Percentiles rank a stretch among this genome's conserved stretches.
phyloP scores from a whole-genome alignment of 768 basidiomycete genomes.

The Inosperma sp. region DNA sequence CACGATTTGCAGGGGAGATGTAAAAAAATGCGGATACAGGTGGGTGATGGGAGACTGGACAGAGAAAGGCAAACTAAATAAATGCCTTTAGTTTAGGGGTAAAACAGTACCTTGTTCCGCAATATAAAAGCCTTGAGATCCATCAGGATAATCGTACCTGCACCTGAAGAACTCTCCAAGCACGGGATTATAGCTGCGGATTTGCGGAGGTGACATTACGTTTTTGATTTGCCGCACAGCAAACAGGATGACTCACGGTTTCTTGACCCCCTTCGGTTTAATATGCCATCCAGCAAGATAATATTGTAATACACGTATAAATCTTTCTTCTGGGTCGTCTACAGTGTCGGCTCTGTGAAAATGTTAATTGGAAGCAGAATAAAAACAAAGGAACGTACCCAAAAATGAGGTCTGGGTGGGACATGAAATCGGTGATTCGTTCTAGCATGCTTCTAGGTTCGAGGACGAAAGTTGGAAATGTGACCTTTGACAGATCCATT shows the following conservation, averaged over 20 bases:
- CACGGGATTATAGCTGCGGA: slow-evolving; percentile 84
- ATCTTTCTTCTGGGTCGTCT: slow-evolving; percentile 82
- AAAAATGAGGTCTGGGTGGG: slow-evolving; percentile 96
- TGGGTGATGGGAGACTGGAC: slow-evolving; percentile 86
- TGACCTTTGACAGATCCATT: slow-evolving; percentile 95
- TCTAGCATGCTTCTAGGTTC: slow-evolving; percentile 98
- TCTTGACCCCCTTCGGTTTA: slow-evolving; percentile 99
- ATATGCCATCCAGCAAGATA: slow-evolving; percentile 99
- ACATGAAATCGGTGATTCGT: slow-evolving; percentile 99
- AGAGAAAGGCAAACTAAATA: background rate
- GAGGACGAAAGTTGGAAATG: slow-evolving; percentile 91
- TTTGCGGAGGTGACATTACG: slow-evolving; percentile 6
- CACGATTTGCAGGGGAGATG: slow-evolving; percentile 82
- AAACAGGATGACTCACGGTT: slow-evolving; percentile 61
- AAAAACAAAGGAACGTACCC: slow-evolving; percentile 51
- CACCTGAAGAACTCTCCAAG: slow-evolving; percentile 98
- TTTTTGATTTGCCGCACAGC: slow-evolving; percentile 5
- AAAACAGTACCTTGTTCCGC: slow-evolving; percentile 77
- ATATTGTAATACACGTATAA: slow-evolving; percentile 85
- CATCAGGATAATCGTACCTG: slow-evolving; percentile 86
- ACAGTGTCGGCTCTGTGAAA: slow-evolving; percentile 68
- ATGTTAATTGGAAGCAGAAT: background rate
- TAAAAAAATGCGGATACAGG: slow-evolving; percentile 96
- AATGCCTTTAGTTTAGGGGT: background rate
- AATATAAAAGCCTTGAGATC: slow-evolving; percentile 90